Percentiles rank a stretch among this genome's conserved stretches.
phyloP scores from a whole-genome alignment of 2,329 filamentous ascomycete genomes.

The Xylariaceae sp. region DNA sequence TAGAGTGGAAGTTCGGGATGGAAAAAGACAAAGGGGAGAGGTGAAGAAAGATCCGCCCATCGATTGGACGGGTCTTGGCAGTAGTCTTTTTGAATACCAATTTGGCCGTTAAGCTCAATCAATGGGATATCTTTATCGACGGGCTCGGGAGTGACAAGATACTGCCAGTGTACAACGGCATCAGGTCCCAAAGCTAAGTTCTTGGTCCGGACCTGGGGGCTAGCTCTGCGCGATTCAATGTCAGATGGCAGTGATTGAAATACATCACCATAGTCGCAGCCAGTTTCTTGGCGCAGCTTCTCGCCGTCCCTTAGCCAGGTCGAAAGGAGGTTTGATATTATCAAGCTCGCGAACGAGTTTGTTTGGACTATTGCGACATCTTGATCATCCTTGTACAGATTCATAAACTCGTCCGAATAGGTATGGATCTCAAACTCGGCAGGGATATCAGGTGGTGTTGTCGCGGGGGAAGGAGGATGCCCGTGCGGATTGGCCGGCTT shows the following conservation, averaged over 20 bases:
- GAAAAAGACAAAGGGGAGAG: constrained; percentile 78
- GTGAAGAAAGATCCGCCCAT: constrained; percentile 64
- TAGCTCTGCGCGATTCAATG: constrained; percentile 42
- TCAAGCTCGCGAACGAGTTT: constrained; percentile 76
- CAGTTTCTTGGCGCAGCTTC: constrained; percentile 65
- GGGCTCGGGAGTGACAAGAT: constrained; percentile 50
- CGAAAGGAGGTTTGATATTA: constrained; percentile 70
- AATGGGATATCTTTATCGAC: constrained; percentile 58
- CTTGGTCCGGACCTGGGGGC: constrained; percentile 51
- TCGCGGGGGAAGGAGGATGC: constrained; percentile 72
- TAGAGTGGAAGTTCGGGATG: constrained; percentile 85
- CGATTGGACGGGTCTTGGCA: constrained; percentile 64
- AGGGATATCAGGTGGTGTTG: constrained; percentile 64
- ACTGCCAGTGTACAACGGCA: constrained; percentile 67
- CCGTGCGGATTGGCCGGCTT: constrained; percentile 54
- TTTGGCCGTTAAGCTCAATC: constrained; percentile 73
- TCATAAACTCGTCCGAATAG: constrained; percentile 73
- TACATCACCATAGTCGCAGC: constrained; percentile 63
- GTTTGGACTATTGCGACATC: constrained; percentile 60
- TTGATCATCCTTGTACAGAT: constrained; percentile 63
- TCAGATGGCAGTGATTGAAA: constrained; percentile 56
- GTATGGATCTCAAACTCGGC: constrained; percentile 64
- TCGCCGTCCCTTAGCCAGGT: constrained; percentile 75
- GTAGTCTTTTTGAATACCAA: constrained; percentile 72
- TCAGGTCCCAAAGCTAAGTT: constrained; percentile 47